Conservation (phyloP, 2,329 filamentous ascomycete genomes). For the Leptographium flavum region DNA sequence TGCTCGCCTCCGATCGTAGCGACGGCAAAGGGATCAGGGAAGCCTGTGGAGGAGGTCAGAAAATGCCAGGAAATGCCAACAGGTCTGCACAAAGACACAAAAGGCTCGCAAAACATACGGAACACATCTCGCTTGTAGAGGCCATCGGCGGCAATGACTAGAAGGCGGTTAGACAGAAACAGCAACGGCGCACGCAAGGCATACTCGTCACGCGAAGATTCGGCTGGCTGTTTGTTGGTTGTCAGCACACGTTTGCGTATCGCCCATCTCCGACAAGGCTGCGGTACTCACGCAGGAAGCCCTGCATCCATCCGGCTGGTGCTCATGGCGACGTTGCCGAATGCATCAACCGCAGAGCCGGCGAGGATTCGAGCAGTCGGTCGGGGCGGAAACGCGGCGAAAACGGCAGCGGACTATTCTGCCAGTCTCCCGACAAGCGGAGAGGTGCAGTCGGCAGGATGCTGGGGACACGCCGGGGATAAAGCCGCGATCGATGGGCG, state of each 20-base stretch:
- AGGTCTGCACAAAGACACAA: neutral
- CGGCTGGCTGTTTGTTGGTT: constrained; percentile 63
- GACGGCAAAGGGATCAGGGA: constrained; percentile 94
- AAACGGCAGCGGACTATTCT: neutral
- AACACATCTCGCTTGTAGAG: constrained; percentile 99
- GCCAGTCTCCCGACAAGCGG: neutral
- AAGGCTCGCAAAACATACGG: constrained; percentile 46
- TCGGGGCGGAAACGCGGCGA: neutral
- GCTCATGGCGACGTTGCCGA: constrained; percentile 21
- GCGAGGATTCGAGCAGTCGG: neutral
- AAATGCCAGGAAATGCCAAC: neutral
- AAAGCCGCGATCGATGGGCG: neutral
- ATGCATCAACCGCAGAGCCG: neutral
- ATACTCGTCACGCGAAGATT: constrained; percentile 91
- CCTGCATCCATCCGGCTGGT: constrained; percentile 41
- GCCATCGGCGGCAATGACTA: constrained; percentile 97
- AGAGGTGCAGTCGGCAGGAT: neutral
- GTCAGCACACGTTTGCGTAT: too few species aligned
- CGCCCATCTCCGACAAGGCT: too few species aligned
- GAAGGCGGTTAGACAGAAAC: neutral
- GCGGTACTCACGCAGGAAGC: constrained; percentile 44
- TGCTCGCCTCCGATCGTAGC: constrained; percentile 96
- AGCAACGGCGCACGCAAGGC: too few species aligned
- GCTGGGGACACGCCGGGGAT: neutral
- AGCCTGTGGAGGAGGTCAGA: constrained; percentile 41